phyloP scores from a whole-genome alignment of 805 yeast genomes.

The Yarrowia porcina region DNA sequence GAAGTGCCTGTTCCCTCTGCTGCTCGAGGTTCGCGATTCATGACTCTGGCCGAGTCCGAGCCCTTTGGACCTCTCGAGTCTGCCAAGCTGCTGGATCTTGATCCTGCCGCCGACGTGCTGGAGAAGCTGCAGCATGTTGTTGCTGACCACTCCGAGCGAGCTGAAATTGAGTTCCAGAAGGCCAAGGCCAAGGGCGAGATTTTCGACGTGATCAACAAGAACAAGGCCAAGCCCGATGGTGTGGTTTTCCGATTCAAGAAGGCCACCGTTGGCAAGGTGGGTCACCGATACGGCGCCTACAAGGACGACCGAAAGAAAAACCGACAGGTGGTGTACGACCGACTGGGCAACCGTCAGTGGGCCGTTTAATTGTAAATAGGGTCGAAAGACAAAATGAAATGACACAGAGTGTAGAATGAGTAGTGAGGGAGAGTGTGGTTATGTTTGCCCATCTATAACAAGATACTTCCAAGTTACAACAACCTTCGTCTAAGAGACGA shows the following conservation, averaged over 20 bases:
- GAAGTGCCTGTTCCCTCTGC: conserved; percentile 89
- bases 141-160: conserved; percentile 40
- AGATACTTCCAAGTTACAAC: no score
- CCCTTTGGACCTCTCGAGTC: conserved; percentile 97
- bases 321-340: conserved; percentile 44
- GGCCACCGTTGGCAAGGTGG: conserved; percentile 79
- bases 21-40: conserved; percentile 74
- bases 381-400: not conserved
- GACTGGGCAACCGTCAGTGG: conserved; percentile 24
- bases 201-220: conserved; percentile 27
- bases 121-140: conserved; percentile 51
- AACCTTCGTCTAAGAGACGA: no score
- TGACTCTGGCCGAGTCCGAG: conserved; percentile 89
- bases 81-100: conserved; percentile 73
- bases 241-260: conserved; percentile 69
- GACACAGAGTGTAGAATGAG: no score
- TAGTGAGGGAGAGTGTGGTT: no score
- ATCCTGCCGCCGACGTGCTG: conserved; percentile 82
- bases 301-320: conserved; percentile 84
- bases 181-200: conserved; percentile 35
- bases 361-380: conserved; percentile 19
- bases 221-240: conserved; percentile 43
- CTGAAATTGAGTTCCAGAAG: conserved; percentile 31
- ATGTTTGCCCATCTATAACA: no score
- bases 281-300: conserved; percentile 87